These are phyloP conservation scores for Chlorella vulgaris DNA, from an alignment of 139 green algal species.

Conservation along the genomic window DNA sequence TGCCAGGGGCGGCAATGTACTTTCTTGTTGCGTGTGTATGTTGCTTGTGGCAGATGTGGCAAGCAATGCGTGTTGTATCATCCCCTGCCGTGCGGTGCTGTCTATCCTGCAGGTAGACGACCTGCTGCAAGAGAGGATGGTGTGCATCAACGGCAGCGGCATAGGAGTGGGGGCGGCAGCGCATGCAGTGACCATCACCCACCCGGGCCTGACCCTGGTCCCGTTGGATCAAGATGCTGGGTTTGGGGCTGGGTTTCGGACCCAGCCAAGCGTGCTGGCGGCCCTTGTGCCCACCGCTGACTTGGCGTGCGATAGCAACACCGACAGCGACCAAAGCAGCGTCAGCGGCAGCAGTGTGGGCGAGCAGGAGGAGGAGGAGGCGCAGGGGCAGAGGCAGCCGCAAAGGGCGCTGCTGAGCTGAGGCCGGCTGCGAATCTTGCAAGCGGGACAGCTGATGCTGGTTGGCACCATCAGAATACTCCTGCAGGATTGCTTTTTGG, in stretches of 20 bases:
- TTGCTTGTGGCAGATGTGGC: too few species aligned
- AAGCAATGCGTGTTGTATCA: too few species aligned
- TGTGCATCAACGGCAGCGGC: not conserved
- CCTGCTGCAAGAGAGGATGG: not conserved
- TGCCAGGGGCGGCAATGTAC: too few species aligned
- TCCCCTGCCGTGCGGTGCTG: too few species aligned
- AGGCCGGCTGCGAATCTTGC: too few species aligned
- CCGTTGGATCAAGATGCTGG: conserved; percentile 25
- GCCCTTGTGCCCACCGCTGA: conserved; percentile 12
- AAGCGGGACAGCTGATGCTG: too few species aligned
- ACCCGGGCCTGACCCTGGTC: conserved; percentile 11
- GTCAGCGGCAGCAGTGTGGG: too few species aligned
- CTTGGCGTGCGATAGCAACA: not conserved
- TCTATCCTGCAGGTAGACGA: not conserved
- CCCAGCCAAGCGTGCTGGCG: not conserved
- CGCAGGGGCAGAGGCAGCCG: too few species aligned
- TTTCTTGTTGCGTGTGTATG: too few species aligned
- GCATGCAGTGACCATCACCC: not conserved
- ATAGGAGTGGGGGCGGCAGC: not conserved
- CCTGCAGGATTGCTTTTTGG: too few species aligned
- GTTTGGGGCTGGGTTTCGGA: not conserved
- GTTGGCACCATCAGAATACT: too few species aligned
- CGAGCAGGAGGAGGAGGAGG: not conserved
- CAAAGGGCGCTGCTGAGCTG: too few species aligned
- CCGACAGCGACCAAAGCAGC: not conserved